phyloP scores from a whole-genome alignment of 352 stramenopile species.

The Thalassiosira ordinaria region DNA sequence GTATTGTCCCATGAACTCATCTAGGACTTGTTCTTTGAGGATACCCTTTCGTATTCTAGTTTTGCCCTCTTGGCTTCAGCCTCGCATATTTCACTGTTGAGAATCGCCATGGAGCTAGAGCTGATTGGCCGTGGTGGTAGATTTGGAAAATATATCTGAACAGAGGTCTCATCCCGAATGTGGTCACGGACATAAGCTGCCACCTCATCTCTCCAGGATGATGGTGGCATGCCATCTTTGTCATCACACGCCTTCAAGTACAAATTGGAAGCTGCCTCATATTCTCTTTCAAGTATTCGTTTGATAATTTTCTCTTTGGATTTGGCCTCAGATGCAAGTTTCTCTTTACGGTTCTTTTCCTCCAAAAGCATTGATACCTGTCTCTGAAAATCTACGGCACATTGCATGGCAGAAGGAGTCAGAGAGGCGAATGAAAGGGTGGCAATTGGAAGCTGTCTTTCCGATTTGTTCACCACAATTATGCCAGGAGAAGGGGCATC shows the following conservation, averaged over 20 bases:
- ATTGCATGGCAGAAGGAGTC: background rate
- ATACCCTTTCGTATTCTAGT: background rate
- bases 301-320: slow-evolving; percentile 7
- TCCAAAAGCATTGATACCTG: slow-evolving; percentile 1
- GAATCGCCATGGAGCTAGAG: background rate
- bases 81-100: background rate
- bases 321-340: slow-evolving; percentile 1
- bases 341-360: slow-evolving; percentile 14
- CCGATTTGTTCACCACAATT: slow-evolving; percentile 17
- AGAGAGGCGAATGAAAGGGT: slow-evolving; percentile 14
- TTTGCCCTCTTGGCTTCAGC: background rate
- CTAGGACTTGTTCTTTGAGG: too few relatives aligned
- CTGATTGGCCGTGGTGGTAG: slow-evolving; percentile 1
- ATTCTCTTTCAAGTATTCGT: slow-evolving; percentile 5
- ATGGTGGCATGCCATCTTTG: background rate
- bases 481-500: too few relatives aligned
- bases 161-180: slow-evolving; percentile 6
- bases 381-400: background rate
- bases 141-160: slow-evolving; percentile 11
- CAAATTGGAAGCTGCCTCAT: background rate
- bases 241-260: slow-evolving; percentile 2
- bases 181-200: slow-evolving; percentile 12
- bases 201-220: background rate
- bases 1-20: too few relatives aligned
- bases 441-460: slow-evolving; percentile 24